A percentile compares a stretch with the other conserved stretches of the same genome.
Evolutionary conservation across 1,284 basidiomycete genomes (phyloP).

Genomic region (Rhodotorula sp.): DNA sequence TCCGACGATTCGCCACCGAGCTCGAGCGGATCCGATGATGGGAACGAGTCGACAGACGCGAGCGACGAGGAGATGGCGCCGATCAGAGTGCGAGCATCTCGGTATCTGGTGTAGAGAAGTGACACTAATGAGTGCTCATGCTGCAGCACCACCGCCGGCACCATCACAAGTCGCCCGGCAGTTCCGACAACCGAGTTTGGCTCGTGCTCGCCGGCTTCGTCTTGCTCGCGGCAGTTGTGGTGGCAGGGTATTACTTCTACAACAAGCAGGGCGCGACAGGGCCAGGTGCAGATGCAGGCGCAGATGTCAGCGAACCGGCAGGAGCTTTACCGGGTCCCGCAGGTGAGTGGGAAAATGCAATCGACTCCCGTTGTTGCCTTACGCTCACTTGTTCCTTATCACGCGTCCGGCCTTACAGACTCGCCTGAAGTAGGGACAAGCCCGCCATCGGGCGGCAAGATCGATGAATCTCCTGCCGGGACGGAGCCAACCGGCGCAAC

Average conservation of each 20-base stretch:
- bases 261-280: not conserved
- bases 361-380: too few relatives aligned
- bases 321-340: too few relatives aligned
- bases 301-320: too few relatives aligned
- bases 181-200: not conserved
- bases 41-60: not conserved
- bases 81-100: not conserved
- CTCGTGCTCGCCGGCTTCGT: not conserved
- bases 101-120: too few relatives aligned
- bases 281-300: not conserved
- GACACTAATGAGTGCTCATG: not conserved
- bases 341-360: too few relatives aligned
- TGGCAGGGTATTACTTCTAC: not conserved
- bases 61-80: slow-evolving; percentile 1
- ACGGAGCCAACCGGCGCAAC: too few relatives aligned
- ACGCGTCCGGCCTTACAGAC: too few relatives aligned
- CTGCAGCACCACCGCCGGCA: not conserved
- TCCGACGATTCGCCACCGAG: not conserved
- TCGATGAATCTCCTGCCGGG: too few relatives aligned
- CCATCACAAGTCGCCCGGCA: too few relatives aligned
- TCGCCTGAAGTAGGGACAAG: too few relatives aligned
- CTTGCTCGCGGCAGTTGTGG: not conserved
- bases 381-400: too few relatives aligned
- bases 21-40: not conserved
- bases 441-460: too few relatives aligned